Conservation (phyloP, 2,329 filamentous ascomycete genomes). For the Aspergillus sojae region DNA sequence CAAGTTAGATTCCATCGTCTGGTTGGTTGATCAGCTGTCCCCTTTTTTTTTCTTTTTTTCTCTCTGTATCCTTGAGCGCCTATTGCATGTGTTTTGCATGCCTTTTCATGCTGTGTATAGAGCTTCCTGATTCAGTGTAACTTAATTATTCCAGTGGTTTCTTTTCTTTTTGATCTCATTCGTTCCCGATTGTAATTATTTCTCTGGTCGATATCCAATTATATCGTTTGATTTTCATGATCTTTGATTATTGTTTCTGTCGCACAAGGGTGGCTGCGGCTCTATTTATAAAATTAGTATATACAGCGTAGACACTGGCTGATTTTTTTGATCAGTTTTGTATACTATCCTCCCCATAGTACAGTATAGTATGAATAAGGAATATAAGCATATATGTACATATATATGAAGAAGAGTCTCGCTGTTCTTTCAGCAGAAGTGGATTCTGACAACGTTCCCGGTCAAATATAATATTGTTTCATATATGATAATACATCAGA, state of each 20-base stretch:
- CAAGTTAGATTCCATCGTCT: not conserved
- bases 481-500: not conserved
- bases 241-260: not conserved
- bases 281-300: too few relatives aligned
- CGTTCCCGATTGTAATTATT: not conserved
- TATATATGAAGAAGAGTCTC: not conserved
- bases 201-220: not conserved
- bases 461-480: not conserved
- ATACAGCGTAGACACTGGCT: too few relatives aligned
- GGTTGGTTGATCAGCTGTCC: not conserved
- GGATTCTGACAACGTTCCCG: not conserved
- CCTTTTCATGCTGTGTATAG: conserved; percentile 13
- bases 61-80: not conserved
- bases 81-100: not conserved
- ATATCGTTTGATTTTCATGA: not conserved
- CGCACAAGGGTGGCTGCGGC: too few relatives aligned
- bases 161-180: not conserved
- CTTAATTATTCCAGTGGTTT: not conserved
- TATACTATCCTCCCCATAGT: too few relatives aligned
- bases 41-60: not conserved
- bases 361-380: too few relatives aligned
- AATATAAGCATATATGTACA: not conserved
- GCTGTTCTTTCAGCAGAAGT: not conserved
- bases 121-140: conserved; percentile 9
- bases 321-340: too few relatives aligned